Evolutionary conservation across 2,329 filamentous ascomycete species (phyloP), one percentile per base, ranked within the genome.

Genomic region (Polychaeton citri): DNA sequence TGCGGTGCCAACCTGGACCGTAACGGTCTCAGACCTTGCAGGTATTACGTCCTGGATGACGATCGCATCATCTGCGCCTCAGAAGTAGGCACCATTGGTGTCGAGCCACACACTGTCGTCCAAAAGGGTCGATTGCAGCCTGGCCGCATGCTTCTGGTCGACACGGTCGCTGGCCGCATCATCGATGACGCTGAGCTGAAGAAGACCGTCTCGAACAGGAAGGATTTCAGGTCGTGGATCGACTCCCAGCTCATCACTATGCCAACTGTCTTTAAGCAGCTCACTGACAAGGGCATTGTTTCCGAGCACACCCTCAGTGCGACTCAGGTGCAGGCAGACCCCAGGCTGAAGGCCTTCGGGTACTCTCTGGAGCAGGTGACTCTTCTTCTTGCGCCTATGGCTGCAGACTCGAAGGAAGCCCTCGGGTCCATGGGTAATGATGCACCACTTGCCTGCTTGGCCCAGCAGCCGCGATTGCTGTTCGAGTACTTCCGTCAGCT

Each of bases 391-490:
- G 88, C 81, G 13, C 88, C 88, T 7, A 96, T 96, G 88, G 88
- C 86, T 39, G 86, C 86, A 17, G 88, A 96, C 53, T 93, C 92
- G 41, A 96, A 96, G 65, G 88, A 96, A 61, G 88, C 88, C 30
- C 72, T 96, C 36, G 88, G 88, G 28, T 96, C 88, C 40, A 96
- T 96, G 88, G 88, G 88, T 51, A 96, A 96, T 56, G 88, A 96
- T 66, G 84, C 83, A 31, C 88, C 88, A 30, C 68, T 96, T 44
- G 88, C 88, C 36, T 94, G 86, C 60, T 69, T 96, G 56, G 82
- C 88, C n/a, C 74, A 82, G 46, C 82, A 87, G 43, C 86, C 88
- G 48, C 82, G 87, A 48, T 69, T 94, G 36, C 73, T 95, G 15
- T 93, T 83, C 60, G 88, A 95, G 61, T 96, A 96, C 65, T 96